Evolutionary conservation across 2,329 filamentous ascomycete genomes (phyloP), one percentile per base, ranked within the genome.

Genomic region (Mycosphaerelloides madeirae): DNA sequence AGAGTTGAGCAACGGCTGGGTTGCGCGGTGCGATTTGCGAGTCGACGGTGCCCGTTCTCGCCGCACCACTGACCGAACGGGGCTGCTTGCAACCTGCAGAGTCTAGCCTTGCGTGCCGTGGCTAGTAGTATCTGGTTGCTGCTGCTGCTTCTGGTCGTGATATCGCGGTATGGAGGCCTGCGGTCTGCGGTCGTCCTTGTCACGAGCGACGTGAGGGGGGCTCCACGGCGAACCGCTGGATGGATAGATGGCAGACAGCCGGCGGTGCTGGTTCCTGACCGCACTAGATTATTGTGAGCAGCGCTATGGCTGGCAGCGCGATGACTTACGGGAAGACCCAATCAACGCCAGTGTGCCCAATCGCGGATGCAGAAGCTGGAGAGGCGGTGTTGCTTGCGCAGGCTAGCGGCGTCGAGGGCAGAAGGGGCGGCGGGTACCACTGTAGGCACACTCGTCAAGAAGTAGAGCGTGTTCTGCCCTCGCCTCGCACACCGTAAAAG

Each of bases 1-100:
- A 56, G 51, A 58, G 55, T 57, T 58, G 49, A 47, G 49, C 51
- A 55, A 53, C 53, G 54, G 55, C 50, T 48, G 46, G 47, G 48
- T 45, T 50, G 49, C 33, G 43, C 41, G 47, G 48, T 5, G 9
- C 6, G 46, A 53, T 52, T 47, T 32, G 46, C 49, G 44, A 22
- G 41, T 33, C 36, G 41, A 36, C 32, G 20, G 32, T 22, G 19
- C 16, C 32, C 45, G 29, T 34, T 35, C 14, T 41, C 31, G 31
- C 45, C 48, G 29, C 38, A 33, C 38, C 16, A 37, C 16, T 25
- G 31, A 29, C 22, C 22, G 5, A n/a, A 9, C 22, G 22, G 6
- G 5, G 22, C 22, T 25, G 22, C 22, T 25, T 25, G 6, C 22
- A 25, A 25, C n/a, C n/a, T n/a, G n/a, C n/a, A n/a, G n/a, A n/a